These are phyloP conservation scores for Gliomastix tumulicola DNA, from an alignment of 2,329 filamentous ascomycete genomes.

Conservation along the genomic window DNA sequence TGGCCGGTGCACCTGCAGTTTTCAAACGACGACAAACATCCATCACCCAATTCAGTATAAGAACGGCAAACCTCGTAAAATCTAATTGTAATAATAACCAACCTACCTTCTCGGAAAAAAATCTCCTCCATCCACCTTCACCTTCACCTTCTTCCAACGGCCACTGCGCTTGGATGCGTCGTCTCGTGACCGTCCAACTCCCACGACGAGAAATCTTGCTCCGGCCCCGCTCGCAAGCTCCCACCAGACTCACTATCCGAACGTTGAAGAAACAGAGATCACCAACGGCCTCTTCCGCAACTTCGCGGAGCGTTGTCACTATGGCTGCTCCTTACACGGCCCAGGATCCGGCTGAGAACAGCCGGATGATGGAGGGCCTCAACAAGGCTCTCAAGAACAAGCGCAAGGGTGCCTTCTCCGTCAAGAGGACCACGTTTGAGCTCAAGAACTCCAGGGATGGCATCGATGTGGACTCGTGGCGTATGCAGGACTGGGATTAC, in stretches of 20 bases:
- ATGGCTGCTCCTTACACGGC: conserved; percentile 48
- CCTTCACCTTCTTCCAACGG: no score
- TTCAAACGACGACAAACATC: no score
- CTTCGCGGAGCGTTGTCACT: no score
- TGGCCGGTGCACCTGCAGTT: no score
- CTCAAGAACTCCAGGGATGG: conserved; percentile 56
- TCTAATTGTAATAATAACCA: no score
- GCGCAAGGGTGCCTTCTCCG: conserved; percentile 56
- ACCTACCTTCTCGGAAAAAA: no score
- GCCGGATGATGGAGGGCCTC: conserved; percentile 57
- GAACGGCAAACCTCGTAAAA: no score
- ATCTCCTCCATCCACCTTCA: no score
- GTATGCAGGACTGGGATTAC: conserved; percentile 93
- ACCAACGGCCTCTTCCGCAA: background rate
- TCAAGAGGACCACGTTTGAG: conserved; percentile 73
- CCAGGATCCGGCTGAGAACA: conserved; percentile 65
- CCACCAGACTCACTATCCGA: background rate
- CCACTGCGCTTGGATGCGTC: no score
- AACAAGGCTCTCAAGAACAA: conserved; percentile 49
- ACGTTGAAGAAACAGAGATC: background rate
- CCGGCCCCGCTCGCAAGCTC: background rate
- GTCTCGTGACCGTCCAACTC: no score
- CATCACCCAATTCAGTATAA: no score
- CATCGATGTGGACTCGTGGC: conserved; percentile 81
- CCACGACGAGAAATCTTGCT: no score